A percentile compares a stretch with the other conserved stretches of the same genome.
Conservation (phyloP, 2,329 filamentous ascomycete genomes). For the Chrysosporium queenslandicum region DNA sequence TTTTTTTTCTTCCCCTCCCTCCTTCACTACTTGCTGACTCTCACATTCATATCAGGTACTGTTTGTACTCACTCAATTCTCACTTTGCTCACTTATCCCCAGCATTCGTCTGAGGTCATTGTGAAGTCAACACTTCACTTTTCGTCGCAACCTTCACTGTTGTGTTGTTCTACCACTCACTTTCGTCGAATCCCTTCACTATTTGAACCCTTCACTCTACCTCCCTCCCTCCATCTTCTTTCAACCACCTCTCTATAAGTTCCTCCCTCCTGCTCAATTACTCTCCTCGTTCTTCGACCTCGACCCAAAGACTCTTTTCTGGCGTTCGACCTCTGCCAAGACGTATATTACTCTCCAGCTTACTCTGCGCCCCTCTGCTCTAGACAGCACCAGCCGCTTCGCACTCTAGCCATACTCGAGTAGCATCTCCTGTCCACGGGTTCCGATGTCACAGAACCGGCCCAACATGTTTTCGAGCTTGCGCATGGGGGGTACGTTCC, state of each 20-base stretch:
- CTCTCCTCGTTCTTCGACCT: neutral
- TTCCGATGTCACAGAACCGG: constrained; percentile 74
- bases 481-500: constrained; percentile 88
- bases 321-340: neutral
- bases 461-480: constrained; percentile 77
- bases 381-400: neutral
- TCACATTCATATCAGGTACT: neutral
- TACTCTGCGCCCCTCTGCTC: neutral
- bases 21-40: constrained; percentile 2
- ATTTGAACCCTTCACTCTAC: constrained; percentile 13
- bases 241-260: constrained; percentile 14
- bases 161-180: constrained; percentile 6
- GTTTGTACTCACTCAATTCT: constrained; percentile 2
- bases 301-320: neutral
- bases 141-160: constrained; percentile 7
- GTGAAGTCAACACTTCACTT: constrained; percentile 6
- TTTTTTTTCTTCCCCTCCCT: neutral
- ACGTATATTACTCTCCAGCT: neutral
- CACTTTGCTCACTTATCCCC: neutral
- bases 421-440: neutral
- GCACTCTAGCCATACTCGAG: neutral
- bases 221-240: constrained; percentile 20
- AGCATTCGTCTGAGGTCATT: neutral
- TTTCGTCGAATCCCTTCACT: constrained; percentile 16
- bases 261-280: constrained; percentile 12